These are phyloP conservation scores for Chondrus crispus DNA, from an alignment of 23 red algal species.

Conservation along the genomic window DNA sequence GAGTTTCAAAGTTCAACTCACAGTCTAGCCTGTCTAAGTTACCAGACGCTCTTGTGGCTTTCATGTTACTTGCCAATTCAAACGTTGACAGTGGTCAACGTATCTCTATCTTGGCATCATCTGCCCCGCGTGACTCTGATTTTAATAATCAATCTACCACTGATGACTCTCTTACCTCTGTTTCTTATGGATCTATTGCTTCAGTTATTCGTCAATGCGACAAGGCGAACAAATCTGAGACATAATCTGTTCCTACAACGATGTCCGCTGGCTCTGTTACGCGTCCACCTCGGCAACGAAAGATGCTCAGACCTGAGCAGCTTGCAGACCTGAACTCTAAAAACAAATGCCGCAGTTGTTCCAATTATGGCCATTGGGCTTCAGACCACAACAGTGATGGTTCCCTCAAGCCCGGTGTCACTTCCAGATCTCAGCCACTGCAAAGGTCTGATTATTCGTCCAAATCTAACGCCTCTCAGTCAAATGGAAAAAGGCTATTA, in stretches of 20 bases:
- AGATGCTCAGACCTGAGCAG: background rate
- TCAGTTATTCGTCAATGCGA: background rate
- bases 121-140: background rate
- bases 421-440: background rate
- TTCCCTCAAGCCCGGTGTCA: background rate
- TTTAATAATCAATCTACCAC: background rate
- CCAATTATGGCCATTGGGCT: background rate
- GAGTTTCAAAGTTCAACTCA: conserved; percentile 6
- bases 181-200: background rate
- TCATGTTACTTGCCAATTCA: conserved; percentile 17
- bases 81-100: conserved; percentile 28
- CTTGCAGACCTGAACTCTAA: background rate
- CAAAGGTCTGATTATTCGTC: background rate
- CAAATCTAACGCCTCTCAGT: background rate
- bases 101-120: background rate
- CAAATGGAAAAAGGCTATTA: background rate
- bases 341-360: background rate
- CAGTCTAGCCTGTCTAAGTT: background rate
- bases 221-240: background rate
- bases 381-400: background rate
- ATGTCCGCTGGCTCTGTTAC: background rate
- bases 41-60: conserved; percentile 1
- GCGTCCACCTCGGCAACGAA: too few species aligned
- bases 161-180: background rate
- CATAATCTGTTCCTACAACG: background rate